Conservation (phyloP, 1,284 basidiomycete genomes). For the Gymnopus androsaceus region DNA sequence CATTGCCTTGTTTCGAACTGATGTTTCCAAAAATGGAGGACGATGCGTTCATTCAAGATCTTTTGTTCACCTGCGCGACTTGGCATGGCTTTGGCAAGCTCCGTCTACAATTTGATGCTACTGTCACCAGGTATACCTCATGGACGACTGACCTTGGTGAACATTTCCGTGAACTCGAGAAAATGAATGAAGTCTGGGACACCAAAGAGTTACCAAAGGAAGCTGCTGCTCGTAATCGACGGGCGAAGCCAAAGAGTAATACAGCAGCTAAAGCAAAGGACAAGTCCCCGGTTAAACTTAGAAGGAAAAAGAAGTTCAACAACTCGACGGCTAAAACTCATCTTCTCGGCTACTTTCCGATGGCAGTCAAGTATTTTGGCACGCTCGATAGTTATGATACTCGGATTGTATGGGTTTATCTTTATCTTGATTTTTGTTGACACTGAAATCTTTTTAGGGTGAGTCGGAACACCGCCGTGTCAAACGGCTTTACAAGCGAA, state of each 20-base stretch:
- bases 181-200: neutral
- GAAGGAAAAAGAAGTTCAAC: conserved; percentile 2
- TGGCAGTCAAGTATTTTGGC: conserved; percentile 14
- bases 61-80: conserved; percentile 13
- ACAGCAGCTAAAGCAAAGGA: too few relatives aligned
- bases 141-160: conserved; percentile 8
- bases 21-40: conserved; percentile 18
- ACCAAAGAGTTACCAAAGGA: conserved; percentile 14
- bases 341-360: conserved; percentile 15
- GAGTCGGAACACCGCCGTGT: conserved; percentile 1
- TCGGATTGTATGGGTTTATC: conserved; percentile 1
- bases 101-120: conserved; percentile 21
- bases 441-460: neutral
- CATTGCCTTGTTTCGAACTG: conserved; percentile 27
- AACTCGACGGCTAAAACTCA: conserved; percentile 17
- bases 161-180: conserved; percentile 4
- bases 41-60: conserved; percentile 12
- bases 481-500: conserved; percentile 1
- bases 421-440: neutral
- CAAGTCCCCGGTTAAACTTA: neutral
- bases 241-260: neutral
- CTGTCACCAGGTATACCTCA: conserved; percentile 1
- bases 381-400: conserved; percentile 13
- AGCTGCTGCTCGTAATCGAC: neutral
- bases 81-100: conserved; percentile 29